A percentile compares a stretch with the other conserved stretches of the same genome.
phyloP scores from a whole-genome alignment of 2,329 filamentous ascomycete genomes.

The Esteya vermicola region DNA sequence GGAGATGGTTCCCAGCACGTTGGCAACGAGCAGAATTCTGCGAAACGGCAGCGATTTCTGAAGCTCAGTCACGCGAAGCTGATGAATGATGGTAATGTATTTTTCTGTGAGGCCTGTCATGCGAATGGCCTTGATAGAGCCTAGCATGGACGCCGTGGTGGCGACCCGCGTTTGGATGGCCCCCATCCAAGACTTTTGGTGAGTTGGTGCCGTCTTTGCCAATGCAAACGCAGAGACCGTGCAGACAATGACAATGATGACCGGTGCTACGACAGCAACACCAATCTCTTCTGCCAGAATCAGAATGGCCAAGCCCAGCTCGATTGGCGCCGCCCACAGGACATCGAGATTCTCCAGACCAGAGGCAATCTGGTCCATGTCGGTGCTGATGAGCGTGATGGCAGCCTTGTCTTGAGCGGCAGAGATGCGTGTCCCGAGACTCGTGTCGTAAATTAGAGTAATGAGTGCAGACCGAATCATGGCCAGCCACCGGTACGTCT shows the following conservation, averaged over 20 bases:
- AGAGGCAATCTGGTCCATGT: conserved; percentile 23
- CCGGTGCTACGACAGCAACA: too few relatives aligned
- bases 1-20: too few relatives aligned
- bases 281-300: conserved; percentile 20
- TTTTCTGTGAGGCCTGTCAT: conserved; percentile 1
- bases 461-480: conserved; percentile 4
- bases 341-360: conserved; percentile 21
- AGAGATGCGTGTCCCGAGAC: conserved; percentile 1
- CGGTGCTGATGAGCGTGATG: conserved; percentile 20
- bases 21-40: too few relatives aligned
- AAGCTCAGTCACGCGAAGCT: background rate
- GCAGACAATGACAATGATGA: too few relatives aligned
- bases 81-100: background rate
- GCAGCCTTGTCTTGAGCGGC: background rate
- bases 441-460: conserved; percentile 2
- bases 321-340: conserved; percentile 21
- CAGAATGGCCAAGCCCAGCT: conserved; percentile 20
- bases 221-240: conserved; percentile 3
- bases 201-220: background rate
- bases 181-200: background rate
- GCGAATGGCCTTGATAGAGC: conserved; percentile 1
- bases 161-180: background rate
- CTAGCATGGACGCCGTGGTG: conserved; percentile 1
- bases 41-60: background rate
- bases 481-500: conserved; percentile 6